Evolutionary conservation across 2,329 filamentous ascomycete genomes (phyloP).

Genomic region (Fusarium piperis): DNA sequence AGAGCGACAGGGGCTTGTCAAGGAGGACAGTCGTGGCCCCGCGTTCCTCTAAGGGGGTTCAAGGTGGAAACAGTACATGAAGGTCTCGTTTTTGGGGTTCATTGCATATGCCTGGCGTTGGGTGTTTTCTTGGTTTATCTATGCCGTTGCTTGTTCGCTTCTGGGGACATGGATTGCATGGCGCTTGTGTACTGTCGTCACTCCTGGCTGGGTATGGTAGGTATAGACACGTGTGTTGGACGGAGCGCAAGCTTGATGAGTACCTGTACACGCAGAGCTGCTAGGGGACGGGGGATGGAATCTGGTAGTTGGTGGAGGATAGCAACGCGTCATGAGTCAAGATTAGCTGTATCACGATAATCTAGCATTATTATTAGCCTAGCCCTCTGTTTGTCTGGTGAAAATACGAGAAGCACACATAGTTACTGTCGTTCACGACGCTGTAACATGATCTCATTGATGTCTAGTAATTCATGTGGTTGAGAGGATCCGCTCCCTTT

Average conservation of each 20-base stretch:
- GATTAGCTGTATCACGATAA: constrained; percentile 26
- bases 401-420: background rate
- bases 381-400: background rate
- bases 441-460: background rate
- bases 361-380: background rate
- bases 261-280: constrained; percentile 35
- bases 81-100: constrained; percentile 11
- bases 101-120: constrained; percentile 39
- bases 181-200: constrained; percentile 34
- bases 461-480: background rate
- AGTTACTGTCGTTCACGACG: background rate
- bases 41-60: constrained; percentile 33
- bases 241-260: constrained; percentile 39
- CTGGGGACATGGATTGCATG: constrained; percentile 23
- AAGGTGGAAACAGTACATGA: background rate
- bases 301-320: constrained; percentile 18
- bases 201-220: constrained; percentile 33
- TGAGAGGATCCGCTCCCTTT: background rate
- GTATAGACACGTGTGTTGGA: constrained; percentile 26
- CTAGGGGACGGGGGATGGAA: constrained; percentile 2
- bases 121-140: constrained; percentile 26
- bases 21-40: constrained; percentile 55
- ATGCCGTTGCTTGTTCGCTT: constrained; percentile 2
- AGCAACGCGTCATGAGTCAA: constrained; percentile 40
- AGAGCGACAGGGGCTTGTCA: constrained; percentile 84